Percentiles rank a stretch among this genome's conserved stretches.
Conservation (phyloP, 2,329 filamentous ascomycete genomes). For the Trichophyton benhamiae region DNA sequence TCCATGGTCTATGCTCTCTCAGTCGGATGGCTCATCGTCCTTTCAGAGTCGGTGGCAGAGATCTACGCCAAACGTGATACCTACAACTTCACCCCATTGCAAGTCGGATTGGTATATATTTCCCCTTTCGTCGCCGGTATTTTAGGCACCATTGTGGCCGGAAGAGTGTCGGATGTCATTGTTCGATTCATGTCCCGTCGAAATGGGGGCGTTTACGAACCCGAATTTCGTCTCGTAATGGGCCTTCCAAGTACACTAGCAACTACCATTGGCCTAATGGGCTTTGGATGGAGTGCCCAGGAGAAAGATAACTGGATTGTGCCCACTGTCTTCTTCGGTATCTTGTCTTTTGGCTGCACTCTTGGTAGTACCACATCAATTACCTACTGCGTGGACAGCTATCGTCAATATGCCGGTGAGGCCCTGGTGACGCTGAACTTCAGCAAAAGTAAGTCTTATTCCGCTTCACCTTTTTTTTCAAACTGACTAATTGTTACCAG, state of each 20-base stretch:
- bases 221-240: conserved; percentile 87
- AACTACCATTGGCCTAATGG: conserved; percentile 79
- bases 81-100: conserved; percentile 72
- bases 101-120: conserved; percentile 76
- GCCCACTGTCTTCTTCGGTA: conserved; percentile 82
- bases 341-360: conserved; percentile 84
- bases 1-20: conserved; percentile 73
- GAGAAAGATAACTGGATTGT: conserved; percentile 72
- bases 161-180: conserved; percentile 73
- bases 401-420: conserved; percentile 85
- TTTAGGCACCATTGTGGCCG: conserved; percentile 81
- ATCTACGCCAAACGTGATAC: conserved; percentile 58
- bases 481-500: conserved; percentile 20
- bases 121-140: conserved; percentile 82
- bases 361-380: conserved; percentile 83
- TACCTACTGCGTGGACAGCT: conserved; percentile 87
- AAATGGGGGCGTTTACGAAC: conserved; percentile 91
- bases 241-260: conserved; percentile 63
- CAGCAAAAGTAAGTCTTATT: conserved; percentile 54
- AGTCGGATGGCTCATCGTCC: conserved; percentile 87
- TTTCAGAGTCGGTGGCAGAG: conserved; percentile 73
- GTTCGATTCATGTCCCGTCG: conserved; percentile 68
- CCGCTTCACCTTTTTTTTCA: not conserved
- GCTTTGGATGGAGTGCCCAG: conserved; percentile 85
- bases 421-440: conserved; percentile 91